Conservation (phyloP, 2,329 filamentous ascomycete species). For the Curvularia lunata region DNA sequence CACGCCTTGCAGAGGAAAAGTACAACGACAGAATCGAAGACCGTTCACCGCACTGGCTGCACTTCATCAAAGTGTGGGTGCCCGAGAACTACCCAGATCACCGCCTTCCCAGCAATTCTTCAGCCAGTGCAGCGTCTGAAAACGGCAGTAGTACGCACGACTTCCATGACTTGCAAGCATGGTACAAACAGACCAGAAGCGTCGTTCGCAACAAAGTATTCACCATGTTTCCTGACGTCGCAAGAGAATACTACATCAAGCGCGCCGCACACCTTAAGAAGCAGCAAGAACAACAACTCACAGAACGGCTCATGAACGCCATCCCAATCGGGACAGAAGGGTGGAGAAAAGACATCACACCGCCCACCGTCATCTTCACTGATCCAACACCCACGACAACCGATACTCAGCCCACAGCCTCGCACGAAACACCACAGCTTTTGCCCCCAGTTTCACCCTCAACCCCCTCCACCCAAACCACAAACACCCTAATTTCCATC, state of each 20-base stretch:
- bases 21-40: not conserved
- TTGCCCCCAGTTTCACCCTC: not conserved
- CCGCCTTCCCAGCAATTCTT: not conserved
- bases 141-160: too few relatives aligned
- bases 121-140: not conserved
- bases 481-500: not conserved
- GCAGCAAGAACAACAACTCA: not conserved
- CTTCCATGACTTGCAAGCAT: not conserved
- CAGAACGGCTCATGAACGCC: not conserved
- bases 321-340: not conserved
- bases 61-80: not conserved
- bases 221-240: not conserved
- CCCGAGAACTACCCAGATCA: not conserved
- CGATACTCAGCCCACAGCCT: too few relatives aligned
- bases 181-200: not conserved
- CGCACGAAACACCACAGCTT: not conserved
- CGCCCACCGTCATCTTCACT: too few relatives aligned
- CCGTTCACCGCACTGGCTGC: not conserved
- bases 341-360: not conserved
- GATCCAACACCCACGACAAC: not conserved
- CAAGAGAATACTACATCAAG: not conserved
- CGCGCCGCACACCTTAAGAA: not conserved
- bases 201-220: not conserved
- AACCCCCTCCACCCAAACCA: not conserved
- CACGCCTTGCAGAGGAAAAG: not conserved